A percentile compares a stretch with the other conserved stretches of the same genome.
phyloP scores from a whole-genome alignment of 345 rosid species.

The Eutrema heterophyllum region DNA sequence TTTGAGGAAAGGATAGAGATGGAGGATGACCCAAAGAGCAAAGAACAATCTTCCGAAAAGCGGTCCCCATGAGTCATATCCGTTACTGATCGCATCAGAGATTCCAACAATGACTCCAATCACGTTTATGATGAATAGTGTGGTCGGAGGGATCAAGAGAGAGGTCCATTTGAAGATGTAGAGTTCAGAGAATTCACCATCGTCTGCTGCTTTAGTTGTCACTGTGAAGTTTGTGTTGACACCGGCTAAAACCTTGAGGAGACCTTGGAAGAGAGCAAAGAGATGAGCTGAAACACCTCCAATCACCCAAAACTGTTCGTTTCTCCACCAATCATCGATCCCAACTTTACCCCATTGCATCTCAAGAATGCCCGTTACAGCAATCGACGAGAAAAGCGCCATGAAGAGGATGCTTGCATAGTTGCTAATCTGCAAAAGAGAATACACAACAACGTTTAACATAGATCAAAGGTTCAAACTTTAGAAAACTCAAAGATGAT shows the following conservation, averaged over 20 bases:
- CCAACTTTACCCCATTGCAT: constrained; percentile 71
- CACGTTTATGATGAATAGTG: constrained; percentile 50
- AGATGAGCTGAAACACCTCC: constrained; percentile 68
- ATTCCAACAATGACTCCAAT: constrained; percentile 58
- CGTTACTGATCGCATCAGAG: constrained; percentile 56
- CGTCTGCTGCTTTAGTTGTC: constrained; percentile 58
- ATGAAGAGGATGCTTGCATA: constrained; percentile 56
- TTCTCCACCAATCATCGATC: constrained; percentile 79
- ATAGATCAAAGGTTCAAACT: neutral
- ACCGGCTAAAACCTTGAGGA: constrained; percentile 59
- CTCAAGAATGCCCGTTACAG: constrained; percentile 58
- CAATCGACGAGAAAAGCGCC: constrained; percentile 58
- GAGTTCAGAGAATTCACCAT: constrained; percentile 49
- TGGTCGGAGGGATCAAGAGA: constrained; percentile 59
- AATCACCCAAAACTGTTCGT: constrained; percentile 71
- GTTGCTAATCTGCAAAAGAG: constrained; percentile 44
- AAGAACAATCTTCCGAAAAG: constrained; percentile 63
- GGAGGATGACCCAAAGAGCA: constrained; percentile 66
- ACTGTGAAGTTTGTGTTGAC: constrained; percentile 57
- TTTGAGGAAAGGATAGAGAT: constrained; percentile 65
- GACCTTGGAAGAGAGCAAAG: constrained; percentile 63
- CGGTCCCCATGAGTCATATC: constrained; percentile 71
- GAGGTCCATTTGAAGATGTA: constrained; percentile 61
- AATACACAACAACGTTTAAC: neutral
- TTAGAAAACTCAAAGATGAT: neutral